Base-by-base conservation (phyloP, 2,329 filamentous ascomycete genomes). In the Chaetothyriales sp. region DNA sequence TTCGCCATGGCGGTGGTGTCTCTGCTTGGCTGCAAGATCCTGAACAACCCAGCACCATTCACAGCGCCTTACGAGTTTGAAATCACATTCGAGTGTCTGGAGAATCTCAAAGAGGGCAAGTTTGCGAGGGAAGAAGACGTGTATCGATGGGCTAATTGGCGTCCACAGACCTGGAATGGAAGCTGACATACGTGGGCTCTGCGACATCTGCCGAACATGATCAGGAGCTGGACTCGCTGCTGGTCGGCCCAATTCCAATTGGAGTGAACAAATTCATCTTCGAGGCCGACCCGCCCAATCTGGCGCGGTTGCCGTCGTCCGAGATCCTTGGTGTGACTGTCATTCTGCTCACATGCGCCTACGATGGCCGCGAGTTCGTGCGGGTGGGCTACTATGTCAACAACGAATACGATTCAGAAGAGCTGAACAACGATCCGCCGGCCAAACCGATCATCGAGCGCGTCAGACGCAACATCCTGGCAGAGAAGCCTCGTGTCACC, bases 321-420 rank as follows among this genome's bases (percentile, higher is more conserved):
- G 93, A 98, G 70, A 89, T 98, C 61, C 79, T 98, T 45, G 92
- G 92, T 54, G 93, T 98, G 48, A 98, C 92, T 3, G 92, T 98
- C 62, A 88, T 98, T 61, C 83, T 98, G 51, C 78, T 98, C 59
- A 95, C 88, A 52, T 96, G 92, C 71, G 85, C 87, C 67, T 98
- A 98, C 71, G 92, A 98, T 63, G 84, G 85, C 49, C 81, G 92
- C 64, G 92, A 98, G 68, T 98, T 98, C 63, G 88, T 98, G 42
- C 88, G 92, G 59, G 90, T 98, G 43, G 92, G 92, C 55, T 98
- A 98, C 78, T 98, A 98, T 61, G 92, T 98, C 63, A 98, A 96
- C 76, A 98, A 98, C 63, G 93, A 98, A 69, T 98, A 98, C 68
- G 87, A 94, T 61, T 84, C 85, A 22, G 87, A 93, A 62, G 86